A percentile compares a stretch with the other conserved stretches of the same genome.
These are phyloP conservation scores for Ascochyta fabae DNA, from an alignment of 2,329 filamentous ascomycete genomes.

Conservation along the genomic window DNA sequence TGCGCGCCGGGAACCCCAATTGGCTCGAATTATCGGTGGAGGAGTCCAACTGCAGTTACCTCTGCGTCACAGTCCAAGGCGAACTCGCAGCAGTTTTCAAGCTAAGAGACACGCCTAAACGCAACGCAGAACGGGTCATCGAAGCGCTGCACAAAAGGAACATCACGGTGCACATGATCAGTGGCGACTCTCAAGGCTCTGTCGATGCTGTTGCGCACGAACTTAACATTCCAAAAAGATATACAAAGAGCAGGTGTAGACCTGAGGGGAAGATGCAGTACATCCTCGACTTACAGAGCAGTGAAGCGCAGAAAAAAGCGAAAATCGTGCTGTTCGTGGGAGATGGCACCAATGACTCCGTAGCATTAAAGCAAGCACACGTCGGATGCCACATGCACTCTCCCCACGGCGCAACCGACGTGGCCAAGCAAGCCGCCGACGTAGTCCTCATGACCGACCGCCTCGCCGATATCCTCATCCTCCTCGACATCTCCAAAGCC, in stretches of 20 bases:
- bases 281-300: conserved; percentile 46
- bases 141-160: conserved; percentile 56
- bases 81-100: conserved; percentile 57
- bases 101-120: conserved; percentile 56
- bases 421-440: conserved; percentile 72
- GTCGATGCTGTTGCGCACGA: conserved; percentile 56
- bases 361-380: conserved; percentile 72
- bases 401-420: conserved; percentile 57
- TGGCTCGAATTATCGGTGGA: conserved; percentile 53
- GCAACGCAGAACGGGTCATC: conserved; percentile 60
- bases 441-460: conserved; percentile 68
- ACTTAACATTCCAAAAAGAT: conserved; percentile 45
- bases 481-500: conserved; percentile 61
- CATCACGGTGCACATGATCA: conserved; percentile 63
- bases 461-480: conserved; percentile 63
- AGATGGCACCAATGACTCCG: conserved; percentile 81
- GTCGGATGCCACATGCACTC: conserved; percentile 73
- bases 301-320: background rate
- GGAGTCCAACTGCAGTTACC: conserved; percentile 41
- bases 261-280: conserved; percentile 64
- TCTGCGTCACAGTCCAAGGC: conserved; percentile 43
- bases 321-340: conserved; percentile 71
- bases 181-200: conserved; percentile 61
- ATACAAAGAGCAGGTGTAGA: conserved; percentile 55
- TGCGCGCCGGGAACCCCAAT: conserved; percentile 56